Conservation (phyloP, 2,329 filamentous ascomycete species). For the Cytospora schulzeri region DNA sequence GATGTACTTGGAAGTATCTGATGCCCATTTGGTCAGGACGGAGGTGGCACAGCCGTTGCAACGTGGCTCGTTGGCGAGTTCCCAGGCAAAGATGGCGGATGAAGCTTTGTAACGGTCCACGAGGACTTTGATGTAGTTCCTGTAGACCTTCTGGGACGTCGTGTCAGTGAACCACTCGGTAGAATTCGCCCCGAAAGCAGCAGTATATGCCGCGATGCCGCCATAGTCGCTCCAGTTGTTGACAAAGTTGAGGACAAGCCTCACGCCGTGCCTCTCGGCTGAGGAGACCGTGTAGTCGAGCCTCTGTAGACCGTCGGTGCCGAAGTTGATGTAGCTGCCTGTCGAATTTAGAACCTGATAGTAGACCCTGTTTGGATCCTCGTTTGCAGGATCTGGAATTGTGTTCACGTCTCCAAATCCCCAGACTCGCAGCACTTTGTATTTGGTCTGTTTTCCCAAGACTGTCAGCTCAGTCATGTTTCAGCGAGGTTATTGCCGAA, state of each 20-base stretch:
- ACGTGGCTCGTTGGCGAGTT: slow-evolving; percentile 58
- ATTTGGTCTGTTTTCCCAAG: slow-evolving; percentile 47
- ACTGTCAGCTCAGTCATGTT: background rate
- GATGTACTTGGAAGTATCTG: slow-evolving; percentile 59
- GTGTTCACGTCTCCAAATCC: slow-evolving; percentile 62
- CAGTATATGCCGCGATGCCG: slow-evolving; percentile 61
- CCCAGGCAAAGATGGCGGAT: slow-evolving; percentile 53
- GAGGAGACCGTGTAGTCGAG: slow-evolving; percentile 65
- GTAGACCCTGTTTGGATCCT: slow-evolving; percentile 43
- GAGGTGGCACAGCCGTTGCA: slow-evolving; percentile 61
- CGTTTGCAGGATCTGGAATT: slow-evolving; percentile 33
- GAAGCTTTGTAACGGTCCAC: slow-evolving; percentile 50
- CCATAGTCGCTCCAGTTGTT: slow-evolving; percentile 73
- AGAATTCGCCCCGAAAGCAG: slow-evolving; percentile 54
- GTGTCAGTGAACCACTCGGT: slow-evolving; percentile 56
- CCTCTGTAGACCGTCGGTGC: slow-evolving; percentile 62
- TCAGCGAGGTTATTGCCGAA: background rate
- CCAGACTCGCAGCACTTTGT: slow-evolving; percentile 63
- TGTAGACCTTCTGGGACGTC: slow-evolving; percentile 53
- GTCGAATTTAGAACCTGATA: slow-evolving; percentile 56
- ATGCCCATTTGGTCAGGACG: slow-evolving; percentile 62
- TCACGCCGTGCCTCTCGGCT: slow-evolving; percentile 61
- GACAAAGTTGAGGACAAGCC: slow-evolving; percentile 66
- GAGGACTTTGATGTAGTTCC: slow-evolving; percentile 47
- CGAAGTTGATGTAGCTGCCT: slow-evolving; percentile 63